Conservation (phyloP, 2,329 filamentous ascomycete species). For the Cryphonectria naterciae region DNA sequence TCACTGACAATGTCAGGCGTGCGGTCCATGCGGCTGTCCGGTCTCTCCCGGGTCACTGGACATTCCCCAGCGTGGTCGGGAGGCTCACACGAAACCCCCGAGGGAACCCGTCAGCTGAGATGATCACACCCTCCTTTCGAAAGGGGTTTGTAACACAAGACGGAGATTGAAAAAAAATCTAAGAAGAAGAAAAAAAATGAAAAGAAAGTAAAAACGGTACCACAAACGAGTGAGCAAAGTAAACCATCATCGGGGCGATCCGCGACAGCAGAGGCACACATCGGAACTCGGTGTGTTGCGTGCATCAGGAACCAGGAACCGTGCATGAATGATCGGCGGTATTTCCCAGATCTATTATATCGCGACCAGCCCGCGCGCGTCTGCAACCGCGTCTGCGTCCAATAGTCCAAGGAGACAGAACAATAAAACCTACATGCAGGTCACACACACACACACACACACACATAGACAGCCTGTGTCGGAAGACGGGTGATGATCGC, state of each 20-base stretch:
- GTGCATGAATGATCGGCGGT: not conserved
- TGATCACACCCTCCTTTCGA: not conserved
- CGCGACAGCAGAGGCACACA: not conserved
- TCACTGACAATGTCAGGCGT: not conserved
- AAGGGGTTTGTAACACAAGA: not conserved
- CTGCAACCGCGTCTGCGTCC: not conserved
- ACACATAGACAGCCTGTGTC: not conserved
- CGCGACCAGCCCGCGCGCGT: not conserved
- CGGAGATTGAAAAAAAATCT: not conserved
- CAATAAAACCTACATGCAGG: not conserved
- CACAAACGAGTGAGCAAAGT: not conserved
- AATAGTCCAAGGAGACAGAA: not conserved
- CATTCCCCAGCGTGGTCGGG: not conserved
- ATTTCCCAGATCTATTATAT: not conserved
- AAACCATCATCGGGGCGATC: no score
- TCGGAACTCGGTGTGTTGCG: not conserved
- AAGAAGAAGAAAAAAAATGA: no score
- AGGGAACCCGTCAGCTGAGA: not conserved
- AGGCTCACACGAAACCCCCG: not conserved
- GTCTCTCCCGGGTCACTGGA: not conserved
- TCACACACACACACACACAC: slow-evolving; percentile 4
- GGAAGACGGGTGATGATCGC: not conserved
- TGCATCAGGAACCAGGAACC: not conserved
- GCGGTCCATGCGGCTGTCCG: not conserved
- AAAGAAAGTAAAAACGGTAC: not conserved